Evolutionary conservation across 768 basidiomycete genomes (phyloP), one percentile per base, ranked within the genome.

Genomic region (Lactarius hatsudake): DNA sequence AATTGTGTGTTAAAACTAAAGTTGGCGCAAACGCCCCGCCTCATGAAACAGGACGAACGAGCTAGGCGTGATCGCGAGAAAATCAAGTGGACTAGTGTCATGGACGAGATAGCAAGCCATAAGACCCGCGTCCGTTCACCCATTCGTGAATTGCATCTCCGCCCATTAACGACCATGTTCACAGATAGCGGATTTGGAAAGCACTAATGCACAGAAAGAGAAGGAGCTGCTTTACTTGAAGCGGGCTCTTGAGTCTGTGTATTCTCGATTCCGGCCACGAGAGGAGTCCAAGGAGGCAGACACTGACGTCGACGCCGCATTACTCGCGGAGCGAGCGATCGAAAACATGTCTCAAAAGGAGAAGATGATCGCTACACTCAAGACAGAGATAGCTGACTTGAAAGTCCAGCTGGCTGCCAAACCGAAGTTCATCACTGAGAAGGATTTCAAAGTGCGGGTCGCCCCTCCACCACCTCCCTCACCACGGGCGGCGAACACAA

Each of bases 171-270:
- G 17, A 60, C 17, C 63, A 56, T 62, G 62, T 15, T 17, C 42
- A 1, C 72, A 94, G 90, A 81, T 80, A 55, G 76, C 76, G 3
- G 86, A 88, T 54, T 76, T 86, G 59, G 87, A 87, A 54, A 76
- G 72, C 5, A 71, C 76, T 3, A 55, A 86, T 3, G 76, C 75
- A 5, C 76, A 79, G 62, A 90, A 87, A 72, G 85, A 89, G 69
- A 94, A 93, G 73, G 90, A 94, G 64, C 81, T 89, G 40, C 70
- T 82, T 0, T 91, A 89, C 72, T 82, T 95, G 45, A 93, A 93
- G 73, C 87, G 89, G 17, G 90, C 93, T n/a, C 79, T 97, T 43
- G 92, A 94, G 75, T 89, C 91, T 8, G 89, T 96, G 5, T 93
- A 93, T 75, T 87, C 87, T 13, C 83, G 90, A n/a, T 89, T 95